phyloP scores from a whole-genome alignment of 495 filamentous ascomycete genomes.

The Neurospora intermedia region DNA sequence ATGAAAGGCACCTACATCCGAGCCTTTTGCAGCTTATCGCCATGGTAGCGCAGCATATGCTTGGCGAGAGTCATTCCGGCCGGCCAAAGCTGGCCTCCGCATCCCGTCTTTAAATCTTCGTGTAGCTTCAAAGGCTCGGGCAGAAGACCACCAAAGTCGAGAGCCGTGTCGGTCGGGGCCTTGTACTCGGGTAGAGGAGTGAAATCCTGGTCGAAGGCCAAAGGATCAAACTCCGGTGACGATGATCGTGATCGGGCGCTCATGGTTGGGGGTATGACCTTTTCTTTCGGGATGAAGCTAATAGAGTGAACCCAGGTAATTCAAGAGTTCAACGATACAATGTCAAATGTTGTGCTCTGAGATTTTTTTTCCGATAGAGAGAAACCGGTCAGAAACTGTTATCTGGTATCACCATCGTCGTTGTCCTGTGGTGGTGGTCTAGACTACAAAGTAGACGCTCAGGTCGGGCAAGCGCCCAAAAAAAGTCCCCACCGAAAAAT shows the following conservation, averaged over 20 bases:
- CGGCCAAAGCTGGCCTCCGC: constrained; percentile 89
- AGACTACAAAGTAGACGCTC: background rate
- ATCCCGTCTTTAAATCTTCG: constrained; percentile 77
- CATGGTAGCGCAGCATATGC: constrained; percentile 67
- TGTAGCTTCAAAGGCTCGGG: constrained; percentile 57
- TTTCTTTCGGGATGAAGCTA: background rate
- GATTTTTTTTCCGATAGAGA: background rate
- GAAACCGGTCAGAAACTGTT: background rate
- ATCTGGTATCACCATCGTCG: background rate
- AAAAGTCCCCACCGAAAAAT: background rate
- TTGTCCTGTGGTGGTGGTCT: background rate
- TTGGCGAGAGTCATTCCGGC: constrained; percentile 79
- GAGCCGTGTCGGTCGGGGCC: constrained; percentile 46
- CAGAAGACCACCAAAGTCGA: constrained; percentile 69
- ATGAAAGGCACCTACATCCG: constrained; percentile 55
- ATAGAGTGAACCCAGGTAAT: background rate
- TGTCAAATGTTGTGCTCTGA: background rate
- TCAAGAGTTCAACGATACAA: background rate
- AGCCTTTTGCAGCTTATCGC: constrained; percentile 45
- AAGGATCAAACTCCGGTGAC: constrained; percentile 33
- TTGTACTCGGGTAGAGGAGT: constrained; percentile 55
- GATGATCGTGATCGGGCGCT: constrained; percentile 9
- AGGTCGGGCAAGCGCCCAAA: background rate
- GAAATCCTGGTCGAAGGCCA: constrained; percentile 54
- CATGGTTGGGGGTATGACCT: background rate